Evolutionary conservation across 116 monocot genomes (phyloP).

Genomic region (Cymodocea nodosa): DNA sequence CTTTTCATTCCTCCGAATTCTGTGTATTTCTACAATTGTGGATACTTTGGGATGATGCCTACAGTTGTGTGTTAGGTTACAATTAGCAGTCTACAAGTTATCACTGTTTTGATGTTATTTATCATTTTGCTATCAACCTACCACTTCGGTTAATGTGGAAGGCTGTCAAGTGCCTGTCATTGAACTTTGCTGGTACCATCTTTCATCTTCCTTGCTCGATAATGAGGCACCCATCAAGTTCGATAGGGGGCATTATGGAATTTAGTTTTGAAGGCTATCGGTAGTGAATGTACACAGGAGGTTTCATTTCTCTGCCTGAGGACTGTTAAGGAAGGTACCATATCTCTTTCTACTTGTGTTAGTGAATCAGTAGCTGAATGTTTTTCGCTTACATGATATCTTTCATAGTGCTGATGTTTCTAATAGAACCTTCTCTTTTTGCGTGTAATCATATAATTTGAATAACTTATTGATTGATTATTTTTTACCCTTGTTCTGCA

Average conservation of each 20-base stretch:
- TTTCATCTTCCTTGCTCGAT: conserved; percentile 9
- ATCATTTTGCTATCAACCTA: conserved; percentile 1
- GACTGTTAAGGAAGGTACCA: no score
- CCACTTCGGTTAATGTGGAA: background rate
- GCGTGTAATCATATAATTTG: no score
- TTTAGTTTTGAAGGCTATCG: background rate
- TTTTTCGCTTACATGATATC: no score
- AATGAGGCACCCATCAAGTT: background rate
- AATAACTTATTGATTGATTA: no score
- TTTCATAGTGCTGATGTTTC: no score
- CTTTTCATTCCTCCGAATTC: conserved; percentile 1
- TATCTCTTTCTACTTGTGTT: no score
- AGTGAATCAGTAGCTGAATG: no score
- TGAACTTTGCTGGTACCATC: conserved; percentile 1
- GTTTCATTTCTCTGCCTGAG: no score
- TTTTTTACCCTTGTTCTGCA: no score
- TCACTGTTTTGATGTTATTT: conserved; percentile 2
- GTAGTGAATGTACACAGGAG: background rate
- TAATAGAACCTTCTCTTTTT: no score
- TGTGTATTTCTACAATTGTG: conserved; percentile 6
- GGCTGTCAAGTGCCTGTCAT: conserved; percentile 2
- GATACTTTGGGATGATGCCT: conserved; percentile 1
- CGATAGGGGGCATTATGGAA: background rate
- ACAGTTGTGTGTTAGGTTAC: background rate
- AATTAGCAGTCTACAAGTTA: background rate